Base-by-base conservation (phyloP, 805 yeast species). In the Cyberlindnera japonica region DNA sequence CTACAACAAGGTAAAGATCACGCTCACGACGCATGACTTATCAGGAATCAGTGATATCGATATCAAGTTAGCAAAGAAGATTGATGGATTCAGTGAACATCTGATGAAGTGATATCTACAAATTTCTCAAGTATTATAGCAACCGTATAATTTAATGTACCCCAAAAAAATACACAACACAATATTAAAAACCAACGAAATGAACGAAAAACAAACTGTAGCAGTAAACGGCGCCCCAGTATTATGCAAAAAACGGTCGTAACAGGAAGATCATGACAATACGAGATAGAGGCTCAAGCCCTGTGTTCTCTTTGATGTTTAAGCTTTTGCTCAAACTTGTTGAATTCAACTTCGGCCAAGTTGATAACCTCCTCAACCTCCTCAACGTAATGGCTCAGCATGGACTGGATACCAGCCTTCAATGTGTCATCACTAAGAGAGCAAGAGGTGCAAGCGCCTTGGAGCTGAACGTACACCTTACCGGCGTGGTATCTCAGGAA, bases 381-480 rank as follows among this genome's bases (percentile, higher is more conserved):
- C 58, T 95, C 99, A 27, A 95, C 91, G 60, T 93, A 93, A 64
- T 91, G 96, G 69, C 79, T 88, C 58, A 93, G 71, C 99, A 93
- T 93, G n/a, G 90, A 78, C 63, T 93, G 97, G 45, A 93, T 93
- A 23, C 99, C 99, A 54, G 89, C 79, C 64, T 90, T 91, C 58
- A 93, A 71, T 1, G 99, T 93, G 49, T 89, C 93, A 48, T 87
- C 87, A 56, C 95, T 83, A 7, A 89, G 73, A 4, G 95, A 88
- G 54, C 99, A 93, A 2, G 95, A 77, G 40, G 95, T 82, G 65
- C 99, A 93, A 7, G 99, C 98, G 35, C 99, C 99, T 54, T 87
- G 90, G 33, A 93, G 69, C 59, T 85, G 88, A 53, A 93, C 75
- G 60, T 78, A 85, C 6, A 95, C 98, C 12, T 83, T 79, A 2